These are phyloP conservation scores for Amphichorda felina DNA, from an alignment of 2,329 filamentous ascomycete genomes.

Conservation along the genomic window DNA sequence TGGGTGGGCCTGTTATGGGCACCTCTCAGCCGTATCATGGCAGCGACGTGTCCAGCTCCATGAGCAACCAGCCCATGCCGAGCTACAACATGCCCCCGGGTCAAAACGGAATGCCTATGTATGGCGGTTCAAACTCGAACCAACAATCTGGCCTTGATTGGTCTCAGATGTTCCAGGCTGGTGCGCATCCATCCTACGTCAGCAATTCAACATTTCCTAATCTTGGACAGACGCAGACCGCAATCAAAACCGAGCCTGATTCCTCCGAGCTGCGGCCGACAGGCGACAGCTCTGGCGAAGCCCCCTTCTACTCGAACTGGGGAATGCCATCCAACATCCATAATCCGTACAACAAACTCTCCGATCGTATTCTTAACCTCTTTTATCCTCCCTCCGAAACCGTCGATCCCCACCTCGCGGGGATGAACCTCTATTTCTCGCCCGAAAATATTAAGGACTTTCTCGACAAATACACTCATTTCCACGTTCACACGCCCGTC, in stretches of 20 bases:
- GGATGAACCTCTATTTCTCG: conserved; percentile 50
- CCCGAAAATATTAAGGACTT: conserved; percentile 60
- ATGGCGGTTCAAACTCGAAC: conserved; percentile 46
- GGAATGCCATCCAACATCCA: conserved; percentile 31
- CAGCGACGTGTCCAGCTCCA: conserved; percentile 42
- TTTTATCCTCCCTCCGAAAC: conserved; percentile 37
- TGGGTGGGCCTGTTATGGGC: conserved; percentile 37
- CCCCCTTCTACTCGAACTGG: conserved; percentile 37
- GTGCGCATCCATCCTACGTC: conserved; percentile 55
- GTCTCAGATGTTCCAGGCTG: conserved; percentile 68
- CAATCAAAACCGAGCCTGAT: conserved; percentile 56
- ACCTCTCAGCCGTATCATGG: conserved; percentile 43
- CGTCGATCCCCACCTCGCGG: conserved; percentile 40
- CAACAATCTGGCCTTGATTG: conserved; percentile 59
- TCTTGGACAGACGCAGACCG: conserved; percentile 57
- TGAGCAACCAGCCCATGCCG: conserved; percentile 53
- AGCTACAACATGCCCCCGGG: conserved; percentile 51
- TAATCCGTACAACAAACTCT: conserved; percentile 41
- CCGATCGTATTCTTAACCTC: conserved; percentile 43
- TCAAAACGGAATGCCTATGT: conserved; percentile 54
- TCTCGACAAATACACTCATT: conserved; percentile 59
- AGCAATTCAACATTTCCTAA: conserved; percentile 52
- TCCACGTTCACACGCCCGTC: conserved; percentile 61
- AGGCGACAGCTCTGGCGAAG: conserved; percentile 31
- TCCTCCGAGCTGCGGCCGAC: conserved; percentile 36